These are phyloP conservation scores for Lycium ferocissimum DNA, from an alignment of 257 asterid species.

Conservation along the genomic window DNA sequence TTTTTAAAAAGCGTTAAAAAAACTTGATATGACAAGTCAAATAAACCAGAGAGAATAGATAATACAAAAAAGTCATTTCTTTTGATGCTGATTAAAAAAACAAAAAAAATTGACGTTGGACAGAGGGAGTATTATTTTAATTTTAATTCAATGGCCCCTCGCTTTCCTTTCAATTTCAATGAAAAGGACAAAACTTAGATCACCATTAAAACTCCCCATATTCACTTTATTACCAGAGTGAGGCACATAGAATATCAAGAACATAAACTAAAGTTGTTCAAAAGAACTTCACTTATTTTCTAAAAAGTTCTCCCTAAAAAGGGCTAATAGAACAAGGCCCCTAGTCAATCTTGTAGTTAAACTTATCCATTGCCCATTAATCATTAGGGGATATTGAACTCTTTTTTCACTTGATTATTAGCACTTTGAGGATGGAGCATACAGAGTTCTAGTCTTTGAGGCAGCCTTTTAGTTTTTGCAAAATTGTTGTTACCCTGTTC, in stretches of 20 bases:
- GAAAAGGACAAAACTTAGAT: constrained; percentile 10
- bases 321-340: not conserved
- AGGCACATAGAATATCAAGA: not conserved
- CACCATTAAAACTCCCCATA: not conserved
- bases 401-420: not conserved
- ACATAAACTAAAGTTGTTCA: not conserved
- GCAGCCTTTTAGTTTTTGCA: no score
- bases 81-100: no score
- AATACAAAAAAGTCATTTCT: no score
- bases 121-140: not conserved
- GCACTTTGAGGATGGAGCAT: no score
- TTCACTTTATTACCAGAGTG: not conserved
- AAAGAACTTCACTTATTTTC: not conserved
- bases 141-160: not conserved
- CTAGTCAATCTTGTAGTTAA: not conserved
- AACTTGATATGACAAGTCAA: no score
- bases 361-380: not conserved
- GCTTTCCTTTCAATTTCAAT: not conserved
- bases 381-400: not conserved
- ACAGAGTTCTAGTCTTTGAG: no score
- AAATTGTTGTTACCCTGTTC: no score
- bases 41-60: no score
- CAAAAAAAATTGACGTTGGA: no score
- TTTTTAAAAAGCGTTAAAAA: no score
- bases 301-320: not conserved